Base-by-base conservation (phyloP, 148 eudicot genomes). In the Talinum fruticosum region DNA sequence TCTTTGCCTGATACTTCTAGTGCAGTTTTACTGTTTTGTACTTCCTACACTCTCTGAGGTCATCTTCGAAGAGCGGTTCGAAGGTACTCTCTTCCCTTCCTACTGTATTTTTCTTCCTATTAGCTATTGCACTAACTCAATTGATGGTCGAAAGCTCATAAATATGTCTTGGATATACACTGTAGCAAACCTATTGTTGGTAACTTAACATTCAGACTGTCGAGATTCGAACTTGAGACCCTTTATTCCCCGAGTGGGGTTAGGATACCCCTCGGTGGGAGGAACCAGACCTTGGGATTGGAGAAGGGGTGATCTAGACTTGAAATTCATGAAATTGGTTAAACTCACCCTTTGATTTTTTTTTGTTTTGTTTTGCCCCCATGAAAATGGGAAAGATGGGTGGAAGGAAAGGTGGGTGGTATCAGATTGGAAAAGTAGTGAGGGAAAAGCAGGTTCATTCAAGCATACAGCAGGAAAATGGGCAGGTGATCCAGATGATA, bases 21-120 rank as follows among this genome's bases (percentile, higher is more conserved):
- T 86, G 13, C 81, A 66, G 29, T 41, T 88, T 21, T 85, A 75
- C n/a, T 82, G 75, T 68, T 51, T 87, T 41, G 5, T 81, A 51
- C 79, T 66, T 74, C 83, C 85, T 30, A 80, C 85, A 29, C 32
- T 81, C 54, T 84, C 95, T 51, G 97, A 92, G 69, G 86, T 95
- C 73, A 85, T 95, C 72, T 95, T 95, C 54, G 98, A 95, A 82
- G 98, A 95, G 80, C 86, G 87, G 15, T 95, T 95, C 64, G 98
- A 91, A 80, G 98, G 98, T 95, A 85, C n/a, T 36, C 21, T 5
- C 13, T 47, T n/a, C 65, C 45, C 21, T 54, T 34, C 14, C 0
- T n/a, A 16, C 26, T 68, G n/a, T n/a, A n/a, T n/a, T n/a, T n/a
- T n/a, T n/a, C n/a, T n/a, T n/a, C n/a, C n/a, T n/a, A n/a, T n/a